These are phyloP conservation scores for Amaranthus cruentus DNA, from an alignment of 148 eudicot species.

Conservation along the genomic window DNA sequence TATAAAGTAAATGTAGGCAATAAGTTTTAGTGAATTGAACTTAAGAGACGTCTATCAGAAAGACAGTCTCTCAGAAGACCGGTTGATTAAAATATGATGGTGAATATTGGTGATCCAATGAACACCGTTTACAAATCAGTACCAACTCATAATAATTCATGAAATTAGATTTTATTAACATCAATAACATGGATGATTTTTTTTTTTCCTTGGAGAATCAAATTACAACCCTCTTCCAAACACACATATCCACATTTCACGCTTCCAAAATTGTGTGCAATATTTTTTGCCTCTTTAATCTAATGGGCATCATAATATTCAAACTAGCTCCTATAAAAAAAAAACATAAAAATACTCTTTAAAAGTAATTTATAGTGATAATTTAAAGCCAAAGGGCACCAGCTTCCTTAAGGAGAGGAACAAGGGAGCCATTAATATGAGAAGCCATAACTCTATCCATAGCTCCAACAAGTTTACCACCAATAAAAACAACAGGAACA, in stretches of 20 bases:
- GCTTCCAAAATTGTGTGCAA: constrained; percentile 4
- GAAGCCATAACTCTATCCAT: constrained; percentile 59
- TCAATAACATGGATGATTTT: not conserved
- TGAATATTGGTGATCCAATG: not conserved
- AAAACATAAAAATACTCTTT: too few relatives aligned
- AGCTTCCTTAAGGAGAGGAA: constrained; percentile 51
- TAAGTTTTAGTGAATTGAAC: too few relatives aligned
- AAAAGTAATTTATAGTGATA: not conserved
- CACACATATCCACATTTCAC: not conserved
- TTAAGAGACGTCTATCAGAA: too few relatives aligned
- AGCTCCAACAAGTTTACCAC: constrained; percentile 53
- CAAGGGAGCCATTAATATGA: constrained; percentile 50
- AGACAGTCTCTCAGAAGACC: too few relatives aligned
- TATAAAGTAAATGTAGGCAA: too few relatives aligned
- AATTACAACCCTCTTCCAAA: too few relatives aligned
- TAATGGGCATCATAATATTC: not conserved
- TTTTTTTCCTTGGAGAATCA: not conserved
- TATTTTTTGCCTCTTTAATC: not conserved
- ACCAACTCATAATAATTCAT: not conserved
- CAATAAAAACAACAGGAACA: constrained; percentile 51
- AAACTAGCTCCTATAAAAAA: too few relatives aligned
- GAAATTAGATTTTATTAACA: not conserved
- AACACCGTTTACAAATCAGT: not conserved
- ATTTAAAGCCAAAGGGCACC: constrained; percentile 43
- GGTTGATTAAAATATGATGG: too few relatives aligned